These are phyloP conservation scores for Aspergillus heteromorphus DNA, from an alignment of 495 filamentous ascomycete species.

Conservation along the genomic window DNA sequence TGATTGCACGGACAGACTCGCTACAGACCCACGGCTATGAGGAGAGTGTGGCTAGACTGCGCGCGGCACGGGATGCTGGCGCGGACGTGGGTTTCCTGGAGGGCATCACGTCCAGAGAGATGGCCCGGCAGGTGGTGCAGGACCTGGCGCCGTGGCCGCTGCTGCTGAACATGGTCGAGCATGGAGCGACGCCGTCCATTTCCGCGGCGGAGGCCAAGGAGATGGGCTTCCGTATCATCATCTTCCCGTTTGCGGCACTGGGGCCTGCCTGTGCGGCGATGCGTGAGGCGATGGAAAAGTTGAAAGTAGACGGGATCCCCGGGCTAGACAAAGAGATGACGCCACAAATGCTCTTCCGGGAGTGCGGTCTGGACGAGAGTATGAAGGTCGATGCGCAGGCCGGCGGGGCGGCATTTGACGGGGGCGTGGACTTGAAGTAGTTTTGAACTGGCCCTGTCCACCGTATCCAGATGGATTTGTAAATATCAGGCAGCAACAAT, in stretches of 20 bases:
- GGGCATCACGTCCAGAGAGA: slow-evolving; percentile 33
- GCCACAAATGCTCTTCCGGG: slow-evolving; percentile 50
- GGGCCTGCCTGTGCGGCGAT: slow-evolving; percentile 50
- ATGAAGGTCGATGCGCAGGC: slow-evolving; percentile 53
- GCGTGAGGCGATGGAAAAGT: slow-evolving; percentile 40
- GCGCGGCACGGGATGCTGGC: slow-evolving; percentile 50
- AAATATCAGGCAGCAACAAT: background rate
- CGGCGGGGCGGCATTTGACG: slow-evolving; percentile 46
- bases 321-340: slow-evolving; percentile 43
- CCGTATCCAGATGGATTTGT: background rate
- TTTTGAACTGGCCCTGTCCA: background rate
- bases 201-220: slow-evolving; percentile 52
- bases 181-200: slow-evolving; percentile 55
- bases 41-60: slow-evolving; percentile 50
- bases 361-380: slow-evolving; percentile 55
- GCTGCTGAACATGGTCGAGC: slow-evolving; percentile 61
- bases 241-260: slow-evolving; percentile 52
- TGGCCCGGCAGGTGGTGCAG: slow-evolving; percentile 32
- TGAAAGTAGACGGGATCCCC: slow-evolving; percentile 46
- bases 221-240: slow-evolving; percentile 60
- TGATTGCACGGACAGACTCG: slow-evolving; percentile 67
- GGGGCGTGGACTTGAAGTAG: slow-evolving; percentile 29
- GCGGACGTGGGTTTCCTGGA: slow-evolving; percentile 62
- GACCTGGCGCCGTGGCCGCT: slow-evolving; percentile 57
- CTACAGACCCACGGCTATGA: slow-evolving; percentile 58